Base-by-base conservation (phyloP, 441 rosid species). In the Arabidopsis lyrata region DNA sequence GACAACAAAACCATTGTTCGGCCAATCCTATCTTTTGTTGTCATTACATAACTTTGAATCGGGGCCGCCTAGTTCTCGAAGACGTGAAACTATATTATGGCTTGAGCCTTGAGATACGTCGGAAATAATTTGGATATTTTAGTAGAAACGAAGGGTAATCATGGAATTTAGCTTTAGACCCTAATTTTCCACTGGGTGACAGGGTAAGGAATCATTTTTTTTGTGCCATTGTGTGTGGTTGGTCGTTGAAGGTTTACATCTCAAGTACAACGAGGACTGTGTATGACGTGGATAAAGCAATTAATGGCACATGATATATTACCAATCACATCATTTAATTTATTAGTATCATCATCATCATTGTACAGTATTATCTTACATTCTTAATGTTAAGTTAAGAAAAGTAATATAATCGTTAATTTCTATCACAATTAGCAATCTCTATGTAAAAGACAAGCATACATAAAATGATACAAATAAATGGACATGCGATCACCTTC, bases 201-300 rank as follows among this genome's bases (percentile, higher is more conserved):
- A 62, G 18, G 45, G 63, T 53, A 15, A 18, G 53, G 66, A 66
- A 66, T 66, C 77, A 57, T 38, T 65, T 57, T 56, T 63, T 48
- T 57, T 65, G 66, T 20, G 77, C 59, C 52, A 38, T 73, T 56
- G 71, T 65, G 55, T 41, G 56, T 47, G 65, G 59, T 49, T 49
- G 53, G 55, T 74, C 14, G 61, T 74, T 66, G 66, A 58, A 55
- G 38, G 18, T 14, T 12, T 48, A 57, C 72, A 74, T 49, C 45
- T 57, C 61, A 42, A 31, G 55, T 49, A 72, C 48, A 72, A 58
- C 11, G 72, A 59, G 66, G 67, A 74, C 67, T 66, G 55, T 74
- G 61, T 49, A 24, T 66, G 77, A 66, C 77, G 54, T 48, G 29
- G 61, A 74, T 58, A 66, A 50, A 39, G 12, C 75, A 71, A 3